Base-by-base conservation (phyloP, 352 stramenopile species). In the Globisporangium radiosum region DNA sequence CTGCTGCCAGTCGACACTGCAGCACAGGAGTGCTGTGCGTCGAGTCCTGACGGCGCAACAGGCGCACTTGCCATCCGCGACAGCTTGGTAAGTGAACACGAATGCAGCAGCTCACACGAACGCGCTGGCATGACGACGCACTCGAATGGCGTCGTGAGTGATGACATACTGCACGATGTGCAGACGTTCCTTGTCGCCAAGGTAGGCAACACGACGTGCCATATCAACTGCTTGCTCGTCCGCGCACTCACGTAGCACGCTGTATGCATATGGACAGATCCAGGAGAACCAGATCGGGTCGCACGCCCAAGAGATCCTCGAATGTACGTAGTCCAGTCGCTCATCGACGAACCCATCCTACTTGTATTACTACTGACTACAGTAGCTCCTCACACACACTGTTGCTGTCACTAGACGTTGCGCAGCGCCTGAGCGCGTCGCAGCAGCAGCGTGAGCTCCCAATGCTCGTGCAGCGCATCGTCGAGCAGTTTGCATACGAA, bases 201-300 rank as follows among this genome's bases (percentile, higher is more conserved):
- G 64, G 73, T 83, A 60, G 5, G 56, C 25, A 25, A 25, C 25
- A 25, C 25, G 25, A 25, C 2, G 25, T 25, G 25, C 25, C 25
- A 25, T 25, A 25, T 45, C 4, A 3, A 9, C 13, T 19, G 10
- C 36, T 14, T 44, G 7, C 55, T 13, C 62, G 7, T 25, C 7
- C 52, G 14, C 25, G 15, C 25, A 19, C 7, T 6, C 14, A 15
- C 10, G 7, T 40, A 3, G 17, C 37, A 25, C 25, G 25, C 25
- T 25, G 25, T 25, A 25, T 25, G 25, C 25, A 25, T 25, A 25
- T 54, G 8, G 33, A 19, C 48, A 88, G 76, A 73, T 88, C 57
- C 38, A 53, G 4, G 73, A 81, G 37, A 84, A 81, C 59, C 76
- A 78, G 57, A 78, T 76, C 57, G 79, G 64, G 19, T 76, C 76